These are phyloP conservation scores for Quercus engelmannii DNA, from an alignment of 306 rosid genomes.

Conservation along the genomic window DNA sequence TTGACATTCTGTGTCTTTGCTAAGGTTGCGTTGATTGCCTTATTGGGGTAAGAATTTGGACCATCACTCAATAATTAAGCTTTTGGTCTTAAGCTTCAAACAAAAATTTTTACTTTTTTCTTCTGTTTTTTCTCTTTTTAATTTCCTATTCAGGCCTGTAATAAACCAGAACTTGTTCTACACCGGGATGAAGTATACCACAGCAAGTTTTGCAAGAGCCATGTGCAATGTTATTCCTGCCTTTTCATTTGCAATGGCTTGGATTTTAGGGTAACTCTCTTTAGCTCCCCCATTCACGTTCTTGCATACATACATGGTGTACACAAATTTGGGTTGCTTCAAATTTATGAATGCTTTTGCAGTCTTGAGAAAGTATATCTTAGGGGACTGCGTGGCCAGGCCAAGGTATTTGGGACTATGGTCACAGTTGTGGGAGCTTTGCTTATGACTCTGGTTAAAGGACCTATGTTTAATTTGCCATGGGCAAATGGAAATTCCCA, in stretches of 20 bases:
- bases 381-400: constrained; percentile 31
- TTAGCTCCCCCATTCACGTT: not conserved
- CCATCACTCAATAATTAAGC: not conserved
- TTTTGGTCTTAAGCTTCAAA: too few relatives aligned
- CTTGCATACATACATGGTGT: too few relatives aligned
- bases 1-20: constrained; percentile 22
- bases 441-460: constrained; percentile 42
- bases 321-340: not conserved
- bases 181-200: constrained; percentile 46
- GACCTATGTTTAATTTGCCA: constrained; percentile 36
- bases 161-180: constrained; percentile 57
- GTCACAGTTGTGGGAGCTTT: constrained; percentile 51
- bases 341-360: not conserved
- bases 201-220: constrained; percentile 51
- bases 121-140: too few relatives aligned
- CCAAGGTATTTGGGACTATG: constrained; percentile 38
- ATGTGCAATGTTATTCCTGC: constrained; percentile 60
- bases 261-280: constrained; percentile 29
- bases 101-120: too few relatives aligned
- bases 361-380: constrained; percentile 51
- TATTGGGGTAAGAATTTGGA: constrained; percentile 33
- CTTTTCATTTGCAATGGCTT: constrained; percentile 54
- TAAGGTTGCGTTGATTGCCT: constrained; percentile 22
- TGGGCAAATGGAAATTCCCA: constrained; percentile 26
- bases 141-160: constrained; percentile 40